These are phyloP conservation scores for Aspergillus brunneoviolaceus DNA, from an alignment of 2,329 filamentous ascomycete genomes.

Conservation along the genomic window DNA sequence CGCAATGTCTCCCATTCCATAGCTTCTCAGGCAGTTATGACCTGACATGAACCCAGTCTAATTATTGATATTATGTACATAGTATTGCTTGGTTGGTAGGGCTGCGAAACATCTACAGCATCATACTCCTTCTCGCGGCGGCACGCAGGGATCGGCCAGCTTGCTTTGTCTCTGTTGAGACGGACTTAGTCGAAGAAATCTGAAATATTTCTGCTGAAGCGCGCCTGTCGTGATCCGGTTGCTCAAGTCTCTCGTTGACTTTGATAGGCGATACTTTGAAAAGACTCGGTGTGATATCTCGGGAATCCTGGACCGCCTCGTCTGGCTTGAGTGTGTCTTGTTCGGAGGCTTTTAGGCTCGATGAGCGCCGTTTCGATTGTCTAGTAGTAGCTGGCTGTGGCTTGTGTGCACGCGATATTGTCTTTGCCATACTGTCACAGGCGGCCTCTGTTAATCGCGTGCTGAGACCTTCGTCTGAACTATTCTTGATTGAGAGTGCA, in stretches of 20 bases:
- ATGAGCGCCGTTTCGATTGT: conserved; percentile 35
- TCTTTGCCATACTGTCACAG: not conserved
- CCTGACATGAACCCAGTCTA: not conserved
- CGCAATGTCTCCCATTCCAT: not conserved
- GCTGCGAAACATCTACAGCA: conserved; percentile 29
- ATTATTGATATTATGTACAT: not conserved
- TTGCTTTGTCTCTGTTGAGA: conserved; percentile 16
- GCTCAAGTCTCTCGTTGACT: not conserved
- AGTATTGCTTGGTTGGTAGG: not conserved
- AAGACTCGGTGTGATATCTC: not conserved
- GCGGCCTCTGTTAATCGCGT: not conserved
- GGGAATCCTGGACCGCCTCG: not conserved
- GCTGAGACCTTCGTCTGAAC: not conserved
- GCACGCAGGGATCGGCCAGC: conserved; percentile 32
- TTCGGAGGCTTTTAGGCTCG: conserved; percentile 25
- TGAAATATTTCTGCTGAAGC: conserved; percentile 13
- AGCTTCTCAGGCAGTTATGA: too few species aligned
- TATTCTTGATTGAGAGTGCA: not conserved
- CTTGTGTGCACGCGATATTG: conserved; percentile 1
- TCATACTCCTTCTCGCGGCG: conserved; percentile 41
- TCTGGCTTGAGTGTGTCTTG: conserved; percentile 5
- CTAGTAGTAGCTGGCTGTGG: conserved; percentile 13
- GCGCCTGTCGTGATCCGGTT: not conserved
- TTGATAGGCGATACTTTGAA: not conserved
- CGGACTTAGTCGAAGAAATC: conserved; percentile 6